A percentile compares a stretch with the other conserved stretches of the same genome.
Conservation (phyloP, 345 rosid genomes). For the Jatropha curcas region DNA sequence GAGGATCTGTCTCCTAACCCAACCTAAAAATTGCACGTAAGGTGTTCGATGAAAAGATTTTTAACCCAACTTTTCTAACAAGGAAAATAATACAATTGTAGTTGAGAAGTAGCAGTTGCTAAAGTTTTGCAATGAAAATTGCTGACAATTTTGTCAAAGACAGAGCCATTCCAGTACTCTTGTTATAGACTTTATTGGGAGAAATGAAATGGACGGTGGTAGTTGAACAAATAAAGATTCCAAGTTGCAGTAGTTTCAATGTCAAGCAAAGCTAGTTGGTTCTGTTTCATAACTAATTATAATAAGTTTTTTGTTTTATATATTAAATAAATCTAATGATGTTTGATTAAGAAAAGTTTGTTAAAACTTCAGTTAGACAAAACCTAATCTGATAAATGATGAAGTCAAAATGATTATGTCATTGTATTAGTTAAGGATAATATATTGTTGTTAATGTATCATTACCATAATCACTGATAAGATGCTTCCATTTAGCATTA, state of each 20-base stretch:
- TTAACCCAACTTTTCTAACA: conserved; percentile 13
- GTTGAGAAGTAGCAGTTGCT: conserved; percentile 21
- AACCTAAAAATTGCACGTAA: neutral
- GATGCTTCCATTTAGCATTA: neutral
- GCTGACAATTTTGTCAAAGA: conserved; percentile 12
- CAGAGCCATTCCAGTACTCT: neutral
- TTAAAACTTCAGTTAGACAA: conserved; percentile 34
- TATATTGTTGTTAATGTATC: neutral
- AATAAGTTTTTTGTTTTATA: too few species aligned
- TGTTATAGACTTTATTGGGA: neutral
- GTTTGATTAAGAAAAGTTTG: conserved; percentile 19
- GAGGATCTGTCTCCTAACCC: neutral
- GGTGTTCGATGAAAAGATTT: neutral
- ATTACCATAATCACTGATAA: neutral
- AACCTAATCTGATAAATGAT: conserved; percentile 13
- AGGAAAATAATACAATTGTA: conserved; percentile 12
- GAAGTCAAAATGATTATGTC: conserved; percentile 17
- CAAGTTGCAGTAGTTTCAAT: conserved; percentile 16
- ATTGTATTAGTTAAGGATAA: conserved; percentile 7
- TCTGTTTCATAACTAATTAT: conserved; percentile 14
- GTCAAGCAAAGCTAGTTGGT: conserved; percentile 31
- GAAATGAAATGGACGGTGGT: conserved; percentile 20
- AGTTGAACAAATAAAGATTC: conserved; percentile 27
- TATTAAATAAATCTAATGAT: too few species aligned
- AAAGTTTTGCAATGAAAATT: conserved; percentile 4